A percentile compares a stretch with the other conserved stretches of the same genome.
Evolutionary conservation across 192 early-diverging fungal genomes (phyloP).

Genomic region (Radiomyces spectabilis): DNA sequence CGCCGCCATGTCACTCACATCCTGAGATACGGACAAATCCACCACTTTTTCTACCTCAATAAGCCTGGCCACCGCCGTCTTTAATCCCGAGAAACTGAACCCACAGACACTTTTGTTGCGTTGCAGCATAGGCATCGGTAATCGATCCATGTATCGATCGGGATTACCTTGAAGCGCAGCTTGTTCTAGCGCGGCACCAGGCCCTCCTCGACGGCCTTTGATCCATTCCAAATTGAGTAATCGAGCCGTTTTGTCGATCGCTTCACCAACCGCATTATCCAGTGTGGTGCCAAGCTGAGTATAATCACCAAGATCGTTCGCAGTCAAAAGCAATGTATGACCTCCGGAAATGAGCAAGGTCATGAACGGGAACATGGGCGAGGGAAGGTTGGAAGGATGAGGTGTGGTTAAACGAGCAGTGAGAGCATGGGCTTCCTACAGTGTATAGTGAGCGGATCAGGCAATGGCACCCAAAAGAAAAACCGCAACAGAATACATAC

Average conservation of each 20-base stretch:
- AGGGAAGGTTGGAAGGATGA: slow-evolving; percentile 10
- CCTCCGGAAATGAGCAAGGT: slow-evolving; percentile 72
- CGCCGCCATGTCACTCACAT: slow-evolving; percentile 57
- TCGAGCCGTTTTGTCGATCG: slow-evolving; percentile 71
- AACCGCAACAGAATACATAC: slow-evolving; percentile 7
- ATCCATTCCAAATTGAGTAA: slow-evolving; percentile 60
- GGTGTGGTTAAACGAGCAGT: slow-evolving; percentile 57
- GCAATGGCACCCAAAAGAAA: background rate
- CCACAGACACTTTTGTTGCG: slow-evolving; percentile 40
- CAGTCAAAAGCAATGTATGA: slow-evolving; percentile 58
- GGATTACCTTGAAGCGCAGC: slow-evolving; percentile 49
- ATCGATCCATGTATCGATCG: slow-evolving; percentile 18
- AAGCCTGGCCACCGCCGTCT: slow-evolving; percentile 52
- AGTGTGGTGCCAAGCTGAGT: slow-evolving; percentile 57
- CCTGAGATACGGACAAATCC: slow-evolving; percentile 12
- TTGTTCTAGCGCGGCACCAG: slow-evolving; percentile 63
- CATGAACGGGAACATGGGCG: slow-evolving; percentile 58
- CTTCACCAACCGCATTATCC: slow-evolving; percentile 73
- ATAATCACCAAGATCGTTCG: slow-evolving; percentile 50
- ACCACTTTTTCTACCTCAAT: slow-evolving; percentile 33
- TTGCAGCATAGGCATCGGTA: slow-evolving; percentile 59
- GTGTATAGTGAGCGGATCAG: background rate
- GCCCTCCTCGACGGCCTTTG: slow-evolving; percentile 53
- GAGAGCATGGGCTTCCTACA: slow-evolving; percentile 70
- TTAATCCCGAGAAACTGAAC: slow-evolving; percentile 75